Evolutionary conservation across 2,329 filamentous ascomycete species (phyloP).

Genomic region (Botrytis fabae): DNA sequence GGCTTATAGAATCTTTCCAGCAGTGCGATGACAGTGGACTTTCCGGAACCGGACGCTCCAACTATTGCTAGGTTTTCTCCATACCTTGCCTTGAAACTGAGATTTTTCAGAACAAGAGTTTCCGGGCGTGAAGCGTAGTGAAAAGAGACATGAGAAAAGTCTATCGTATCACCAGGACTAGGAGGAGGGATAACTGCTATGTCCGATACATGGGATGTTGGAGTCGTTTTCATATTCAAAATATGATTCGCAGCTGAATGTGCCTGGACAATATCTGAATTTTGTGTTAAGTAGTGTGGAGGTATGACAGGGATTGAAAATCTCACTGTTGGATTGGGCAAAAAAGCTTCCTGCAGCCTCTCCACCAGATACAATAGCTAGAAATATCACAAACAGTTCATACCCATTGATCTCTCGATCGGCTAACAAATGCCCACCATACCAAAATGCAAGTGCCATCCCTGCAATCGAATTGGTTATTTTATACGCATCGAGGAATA

Average conservation of each 20-base stretch:
- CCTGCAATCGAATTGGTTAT: constrained; percentile 32
- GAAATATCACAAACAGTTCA: constrained; percentile 54
- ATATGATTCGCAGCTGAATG: constrained; percentile 9
- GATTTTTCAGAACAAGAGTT: constrained; percentile 33
- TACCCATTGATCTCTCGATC: constrained; percentile 43
- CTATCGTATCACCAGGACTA: neutral
- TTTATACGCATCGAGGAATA: neutral
- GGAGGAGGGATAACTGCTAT: neutral
- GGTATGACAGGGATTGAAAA: neutral
- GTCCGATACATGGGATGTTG: neutral
- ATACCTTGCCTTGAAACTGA: constrained; percentile 47
- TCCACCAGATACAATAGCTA: constrained; percentile 44
- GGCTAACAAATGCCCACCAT: constrained; percentile 46
- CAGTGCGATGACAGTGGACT: constrained; percentile 63
- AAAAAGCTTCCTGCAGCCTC: constrained; percentile 21
- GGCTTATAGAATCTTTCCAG: constrained; percentile 52
- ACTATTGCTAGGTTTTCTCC: constrained; percentile 42
- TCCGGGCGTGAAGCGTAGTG: constrained; percentile 37
- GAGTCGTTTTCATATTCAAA: neutral
- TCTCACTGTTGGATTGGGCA: constrained; percentile 13
- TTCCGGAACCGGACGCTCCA: constrained; percentile 65
- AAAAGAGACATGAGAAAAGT: constrained; percentile 41
- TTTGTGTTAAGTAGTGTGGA: neutral
- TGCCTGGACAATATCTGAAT: neutral
- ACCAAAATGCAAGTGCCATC: constrained; percentile 61